Evolutionary conservation across 2,329 filamentous ascomycete genomes (phyloP).

Genomic region (Salinomyces thailandicus): DNA sequence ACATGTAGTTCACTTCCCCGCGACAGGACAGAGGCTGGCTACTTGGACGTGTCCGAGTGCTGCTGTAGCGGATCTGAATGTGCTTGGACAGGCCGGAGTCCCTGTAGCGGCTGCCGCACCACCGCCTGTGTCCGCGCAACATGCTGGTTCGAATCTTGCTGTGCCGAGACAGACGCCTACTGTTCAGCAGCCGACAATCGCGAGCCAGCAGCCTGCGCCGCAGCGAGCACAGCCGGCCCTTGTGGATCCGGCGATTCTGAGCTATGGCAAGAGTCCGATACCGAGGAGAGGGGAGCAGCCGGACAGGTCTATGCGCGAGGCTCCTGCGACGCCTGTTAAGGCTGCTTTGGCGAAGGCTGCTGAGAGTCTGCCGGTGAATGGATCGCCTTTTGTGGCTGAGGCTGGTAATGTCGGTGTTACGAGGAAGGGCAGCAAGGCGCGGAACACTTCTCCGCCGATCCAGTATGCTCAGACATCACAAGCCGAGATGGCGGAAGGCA

Average conservation of each 20-base stretch:
- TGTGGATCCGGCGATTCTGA: constrained; percentile 74
- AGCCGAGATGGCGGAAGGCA: not conserved
- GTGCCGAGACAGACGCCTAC: no score
- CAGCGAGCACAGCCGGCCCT: constrained; percentile 41
- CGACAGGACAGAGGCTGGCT: constrained; percentile 42
- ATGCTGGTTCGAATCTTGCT: no score
- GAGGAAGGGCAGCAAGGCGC: not conserved
- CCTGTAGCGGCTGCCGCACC: no score
- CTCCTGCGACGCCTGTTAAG: constrained; percentile 35
- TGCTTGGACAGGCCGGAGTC: constrained; percentile 24
- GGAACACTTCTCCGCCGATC: not conserved
- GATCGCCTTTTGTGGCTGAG: constrained; percentile 29
- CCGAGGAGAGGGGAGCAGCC: constrained; percentile 13
- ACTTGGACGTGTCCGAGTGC: constrained; percentile 48
- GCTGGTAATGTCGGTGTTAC: constrained; percentile 7
- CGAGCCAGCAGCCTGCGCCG: constrained; percentile 12
- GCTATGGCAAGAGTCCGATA: constrained; percentile 40
- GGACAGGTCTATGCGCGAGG: constrained; percentile 12
- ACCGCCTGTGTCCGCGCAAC: no score
- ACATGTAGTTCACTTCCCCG: constrained; percentile 44
- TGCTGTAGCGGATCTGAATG: constrained; percentile 49
- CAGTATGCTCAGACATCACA: constrained; percentile 11
- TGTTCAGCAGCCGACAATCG: no score
- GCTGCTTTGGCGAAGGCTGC: constrained; percentile 26
- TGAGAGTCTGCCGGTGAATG: constrained; percentile 26